These are phyloP conservation scores for Fusarium sp. DNA, from an alignment of 2,329 filamentous ascomycete species.

Conservation along the genomic window DNA sequence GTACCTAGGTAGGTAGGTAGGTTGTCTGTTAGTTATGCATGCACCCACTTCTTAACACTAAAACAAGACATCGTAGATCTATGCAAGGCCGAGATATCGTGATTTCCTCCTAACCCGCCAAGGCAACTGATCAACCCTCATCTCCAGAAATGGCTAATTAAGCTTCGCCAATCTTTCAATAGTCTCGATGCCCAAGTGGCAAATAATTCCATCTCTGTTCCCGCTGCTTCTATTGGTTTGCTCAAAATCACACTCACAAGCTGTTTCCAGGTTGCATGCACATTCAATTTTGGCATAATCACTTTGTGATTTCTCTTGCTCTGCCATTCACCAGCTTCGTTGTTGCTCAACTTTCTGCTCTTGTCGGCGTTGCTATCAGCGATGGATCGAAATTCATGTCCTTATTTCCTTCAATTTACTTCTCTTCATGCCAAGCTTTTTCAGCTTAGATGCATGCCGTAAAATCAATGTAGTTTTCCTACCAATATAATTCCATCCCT, in stretches of 20 bases:
- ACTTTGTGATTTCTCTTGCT: conserved; percentile 6
- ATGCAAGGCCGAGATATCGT: conserved; percentile 8
- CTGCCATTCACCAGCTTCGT: conserved; percentile 5
- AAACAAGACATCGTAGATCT: conserved; percentile 3
- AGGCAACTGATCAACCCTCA: conserved; percentile 16
- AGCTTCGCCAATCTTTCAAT: conserved; percentile 31
- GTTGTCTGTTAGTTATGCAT: neutral
- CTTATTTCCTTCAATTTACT: conserved; percentile 18
- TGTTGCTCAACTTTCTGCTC: neutral
- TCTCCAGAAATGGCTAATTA: conserved; percentile 11
- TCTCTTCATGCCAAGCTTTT: conserved; percentile 19
- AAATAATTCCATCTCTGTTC: conserved; percentile 8
- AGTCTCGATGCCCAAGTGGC: conserved; percentile 39
- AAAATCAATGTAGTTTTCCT: conserved; percentile 31
- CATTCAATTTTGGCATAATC: conserved; percentile 5
- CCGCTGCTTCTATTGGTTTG: conserved; percentile 10
- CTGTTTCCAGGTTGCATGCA: neutral
- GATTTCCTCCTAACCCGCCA: neutral
- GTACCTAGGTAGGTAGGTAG: neutral
- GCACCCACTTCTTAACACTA: neutral
- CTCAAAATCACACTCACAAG: neutral
- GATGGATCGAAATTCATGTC: neutral
- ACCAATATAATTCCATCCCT: conserved; percentile 22
- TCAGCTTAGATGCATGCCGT: conserved; percentile 21
- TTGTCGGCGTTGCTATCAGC: neutral